Evolutionary conservation across 2,329 filamentous ascomycete genomes (phyloP).

Genomic region (Penicillium corylophilum): DNA sequence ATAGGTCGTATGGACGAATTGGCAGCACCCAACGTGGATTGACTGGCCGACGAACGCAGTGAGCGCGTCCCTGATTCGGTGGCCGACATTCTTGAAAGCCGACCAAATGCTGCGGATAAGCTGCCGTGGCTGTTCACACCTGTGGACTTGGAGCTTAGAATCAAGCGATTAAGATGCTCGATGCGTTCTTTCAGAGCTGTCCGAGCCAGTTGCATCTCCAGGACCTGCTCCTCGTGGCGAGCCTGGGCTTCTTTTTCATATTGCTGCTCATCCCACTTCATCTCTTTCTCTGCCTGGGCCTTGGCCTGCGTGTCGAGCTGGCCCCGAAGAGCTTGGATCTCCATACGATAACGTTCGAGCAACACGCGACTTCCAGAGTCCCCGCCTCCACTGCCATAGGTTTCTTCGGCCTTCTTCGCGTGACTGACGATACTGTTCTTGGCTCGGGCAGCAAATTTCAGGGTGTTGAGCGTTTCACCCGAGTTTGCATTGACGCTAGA

Average conservation of each 20-base stretch:
- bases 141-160: conserved; percentile 91
- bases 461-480: conserved; percentile 86
- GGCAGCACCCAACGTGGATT: conserved; percentile 54
- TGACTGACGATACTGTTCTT: conserved; percentile 98
- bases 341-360: conserved; percentile 88
- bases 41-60: conserved; percentile 67
- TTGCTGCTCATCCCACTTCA: conserved; percentile 68
- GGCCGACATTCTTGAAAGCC: conserved; percentile 61
- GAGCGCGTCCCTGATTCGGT: conserved; percentile 51
- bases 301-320: conserved; percentile 84
- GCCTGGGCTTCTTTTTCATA: conserved; percentile 78
- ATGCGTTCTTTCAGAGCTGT: conserved; percentile 97
- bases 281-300: conserved; percentile 59
- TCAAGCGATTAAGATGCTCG: conserved; percentile 91
- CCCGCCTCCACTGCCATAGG: conserved; percentile 69
- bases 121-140: conserved; percentile 82
- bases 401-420: conserved; percentile 91
- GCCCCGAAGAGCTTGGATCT: conserved; percentile 76
- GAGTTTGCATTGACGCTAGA: conserved; percentile 73
- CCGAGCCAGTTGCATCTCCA: conserved; percentile 96
- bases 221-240: conserved; percentile 92
- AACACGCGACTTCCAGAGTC: conserved; percentile 85
- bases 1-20: conserved; percentile 62
- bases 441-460: conserved; percentile 93
- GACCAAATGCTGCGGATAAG: conserved; percentile 63